Evolutionary conservation across 768 basidiomycete species (phyloP), one percentile per base, ranked within the genome.

Genomic region (Auriscalpium microsporum): DNA sequence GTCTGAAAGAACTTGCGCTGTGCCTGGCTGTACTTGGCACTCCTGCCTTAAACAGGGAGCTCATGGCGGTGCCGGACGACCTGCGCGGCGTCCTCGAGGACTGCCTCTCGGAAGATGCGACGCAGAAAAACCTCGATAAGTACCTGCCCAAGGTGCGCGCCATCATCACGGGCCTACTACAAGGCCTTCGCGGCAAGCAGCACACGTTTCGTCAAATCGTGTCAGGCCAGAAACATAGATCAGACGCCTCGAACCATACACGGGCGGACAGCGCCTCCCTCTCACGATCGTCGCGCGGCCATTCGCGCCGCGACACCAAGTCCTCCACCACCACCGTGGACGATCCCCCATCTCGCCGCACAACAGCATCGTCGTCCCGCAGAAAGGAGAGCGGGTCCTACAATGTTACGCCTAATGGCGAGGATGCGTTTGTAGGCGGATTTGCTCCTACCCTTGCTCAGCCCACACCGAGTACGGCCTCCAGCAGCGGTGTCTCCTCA

Each of bases 181-280:
- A 93, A 64, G 95, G 94, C 13, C 76, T 99, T n/a, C 87, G 94
- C 50, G 80, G 74, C 49, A 97, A 97, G 69, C 95, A 99, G 71
- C 84, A 87, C 40, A 76, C 84, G 60, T 96, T 95, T 70, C 83
- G 92, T 21, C 80, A 82, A 61, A 79, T 87, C 56, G 77, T 85
- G 28, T 80, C 83, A 33, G 84, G 87, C 57, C 76, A 79, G 55
- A 75, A 76, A 55, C 76, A 78, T 52, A 74, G 75, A 56, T 69
- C 85, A 9, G 76, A 75, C 1, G 58, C 61, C 0, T 63, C 60
- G 8, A 65, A 74, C 11, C 78, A 79, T 50, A 79, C 81, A 11
- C 77, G 82, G 57, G 72, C 74, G 7, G 82, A 79, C 46, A 61
- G 60, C 38, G n/a, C 38, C 13, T 57, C 38, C 36, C 23, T 46